These are phyloP conservation scores for Cylindrotheca closterium DNA, from an alignment of 108 stramenopile genomes.

Conservation along the genomic window DNA sequence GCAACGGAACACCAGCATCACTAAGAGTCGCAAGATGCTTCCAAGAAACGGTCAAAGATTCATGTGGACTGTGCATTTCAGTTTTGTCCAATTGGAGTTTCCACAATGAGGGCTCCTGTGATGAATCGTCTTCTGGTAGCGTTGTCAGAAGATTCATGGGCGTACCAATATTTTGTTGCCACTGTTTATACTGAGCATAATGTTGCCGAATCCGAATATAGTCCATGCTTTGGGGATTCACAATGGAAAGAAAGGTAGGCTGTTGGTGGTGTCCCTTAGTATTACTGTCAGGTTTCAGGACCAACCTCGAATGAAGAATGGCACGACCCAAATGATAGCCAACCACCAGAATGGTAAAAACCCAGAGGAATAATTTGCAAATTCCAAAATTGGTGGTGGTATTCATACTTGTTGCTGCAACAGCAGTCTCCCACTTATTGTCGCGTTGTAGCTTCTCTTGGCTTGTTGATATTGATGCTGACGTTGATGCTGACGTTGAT, in stretches of 20 bases:
- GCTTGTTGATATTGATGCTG: no score
- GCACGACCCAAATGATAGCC: no score
- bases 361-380: no score
- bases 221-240: conserved; percentile 14
- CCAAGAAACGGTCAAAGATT: conserved; percentile 22
- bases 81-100: conserved; percentile 16
- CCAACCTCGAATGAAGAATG: no score
- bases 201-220: conserved; percentile 15
- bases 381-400: no score
- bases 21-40: not conserved
- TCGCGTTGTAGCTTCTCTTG: no score
- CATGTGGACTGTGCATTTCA: not conserved
- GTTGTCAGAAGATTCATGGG: not conserved
- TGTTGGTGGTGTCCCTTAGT: no score
- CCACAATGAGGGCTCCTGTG: not conserved
- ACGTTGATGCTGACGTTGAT: no score
- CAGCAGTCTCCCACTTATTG: no score
- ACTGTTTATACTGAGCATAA: conserved; percentile 26
- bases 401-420: no score
- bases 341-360: no score
- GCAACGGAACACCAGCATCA: not conserved
- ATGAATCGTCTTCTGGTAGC: not conserved
- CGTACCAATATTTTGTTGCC: not conserved
- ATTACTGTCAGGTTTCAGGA: no score
- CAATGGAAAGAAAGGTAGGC: conserved; percentile 33